Base-by-base conservation (phyloP, 2,329 filamentous ascomycete genomes). In the Ophiognomonia clavigignenti-juglandacearum region DNA sequence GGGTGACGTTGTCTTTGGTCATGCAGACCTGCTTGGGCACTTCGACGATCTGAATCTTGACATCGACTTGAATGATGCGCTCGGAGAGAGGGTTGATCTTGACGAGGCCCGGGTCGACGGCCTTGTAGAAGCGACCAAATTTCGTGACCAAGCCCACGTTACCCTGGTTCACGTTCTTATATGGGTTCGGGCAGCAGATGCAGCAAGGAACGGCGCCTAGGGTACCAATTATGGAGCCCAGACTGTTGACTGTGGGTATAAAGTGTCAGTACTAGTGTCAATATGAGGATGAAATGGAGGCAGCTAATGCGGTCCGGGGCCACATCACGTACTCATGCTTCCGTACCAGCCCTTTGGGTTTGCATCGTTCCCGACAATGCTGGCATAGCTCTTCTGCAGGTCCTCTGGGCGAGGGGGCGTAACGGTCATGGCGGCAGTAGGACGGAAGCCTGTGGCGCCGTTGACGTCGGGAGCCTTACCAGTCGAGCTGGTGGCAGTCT, bases 21-120 rank as follows among this genome's bases (percentile, higher is more conserved):
- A 98, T 98, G 77, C 93, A 97, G 53, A 92, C 83, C 70, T 98
- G 93, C 70, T 91, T 83, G 16, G 92, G 92, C 20, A 98, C 93
- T 74, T 98, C 86, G 65, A 95, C 89, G 56, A 96, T 96, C 72
- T 98, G 93, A 59, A 97, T 96, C 82, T 97, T 98, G 72, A 98
- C 93, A 66, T 98, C 93, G 63, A 98, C 86, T 60, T 95, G 88
- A 57, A 89, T 85, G 35, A 98, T 78, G 49, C 77, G 81, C 75
- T 98, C 93, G 60, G 86, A 92, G 45, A 97, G 82, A 3, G 92
- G 92, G 72, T 98, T 98, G 75, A 98, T 84, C 75, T 95, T 95
- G 68, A 97, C 89, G 26, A 98, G 83, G 64, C 93, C 93, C 3
- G 93, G 93, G 66, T 98, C 93, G 56, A 97, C 92, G 10, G 93